A percentile compares a stretch with the other conserved stretches of the same genome.
Evolutionary conservation across 306 rosid genomes (phyloP).

Genomic region (Pachyrhizus erosus): DNA sequence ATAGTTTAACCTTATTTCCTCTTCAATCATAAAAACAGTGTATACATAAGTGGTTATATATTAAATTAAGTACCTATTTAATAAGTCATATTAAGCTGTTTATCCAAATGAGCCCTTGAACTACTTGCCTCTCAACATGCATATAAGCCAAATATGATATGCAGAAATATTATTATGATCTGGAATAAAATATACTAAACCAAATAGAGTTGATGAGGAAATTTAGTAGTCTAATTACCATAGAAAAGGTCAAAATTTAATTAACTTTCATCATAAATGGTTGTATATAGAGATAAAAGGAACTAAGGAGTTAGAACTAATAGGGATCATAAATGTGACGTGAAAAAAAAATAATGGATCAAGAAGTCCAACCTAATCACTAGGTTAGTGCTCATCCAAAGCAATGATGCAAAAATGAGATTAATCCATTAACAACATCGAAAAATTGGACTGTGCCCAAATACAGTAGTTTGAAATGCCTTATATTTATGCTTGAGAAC

Average conservation of each 20-base stretch:
- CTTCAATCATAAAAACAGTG: no score
- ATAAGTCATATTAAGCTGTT: neutral
- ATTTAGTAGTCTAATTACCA: neutral
- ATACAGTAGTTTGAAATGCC: constrained; percentile 12
- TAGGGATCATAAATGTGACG: neutral
- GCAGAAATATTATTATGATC: neutral
- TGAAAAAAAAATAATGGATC: constrained; percentile 11
- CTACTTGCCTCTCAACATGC: constrained; percentile 2
- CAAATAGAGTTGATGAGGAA: neutral
- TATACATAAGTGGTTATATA: neutral
- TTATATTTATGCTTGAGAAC: constrained; percentile 16
- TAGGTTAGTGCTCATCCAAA: neutral
- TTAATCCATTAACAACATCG: neutral
- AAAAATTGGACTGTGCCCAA: constrained; percentile 17
- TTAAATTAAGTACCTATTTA: neutral
- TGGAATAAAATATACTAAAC: neutral
- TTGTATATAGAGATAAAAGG: neutral
- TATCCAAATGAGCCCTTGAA: neutral
- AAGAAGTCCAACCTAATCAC: constrained; percentile 2
- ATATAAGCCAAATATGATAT: neutral
- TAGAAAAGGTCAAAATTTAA: neutral
- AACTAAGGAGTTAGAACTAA: neutral
- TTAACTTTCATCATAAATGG: neutral
- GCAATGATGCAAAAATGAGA: neutral
- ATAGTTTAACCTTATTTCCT: no score